Base-by-base conservation (phyloP, 192 early-diverging fungal genomes). In the Backusella sp. region DNA sequence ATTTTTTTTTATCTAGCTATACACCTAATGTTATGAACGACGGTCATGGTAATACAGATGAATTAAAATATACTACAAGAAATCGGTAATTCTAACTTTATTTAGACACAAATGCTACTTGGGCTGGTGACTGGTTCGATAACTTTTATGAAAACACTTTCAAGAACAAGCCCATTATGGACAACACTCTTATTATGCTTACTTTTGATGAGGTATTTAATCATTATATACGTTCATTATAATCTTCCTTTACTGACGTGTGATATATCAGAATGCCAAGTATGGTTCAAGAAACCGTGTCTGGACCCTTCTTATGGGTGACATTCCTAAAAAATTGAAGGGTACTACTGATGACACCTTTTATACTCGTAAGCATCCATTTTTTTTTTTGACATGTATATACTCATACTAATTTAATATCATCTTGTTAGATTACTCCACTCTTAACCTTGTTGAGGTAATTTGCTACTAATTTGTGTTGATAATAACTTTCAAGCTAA, bases 1-100 rank as follows among this genome's bases (percentile, higher is more conserved):
- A 62, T 11, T 0, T 56, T n/a, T 56, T 62, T 62, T 3, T 28
- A 46, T 36, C 1, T 44, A 71, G 70, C 36, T 77, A 77, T 46
- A 77, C 76, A 17, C 92, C 92, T 17, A 85, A 93, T 81, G 82
- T 91, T 68, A 76, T 76, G 26, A 86, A 90, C 70, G 83, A 90
- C 75, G 88, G 84, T 8, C 84, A 88, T 49, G 78, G 56, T 62
- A 62, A 62, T 62, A 30, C 23, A 62, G 1, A 28, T 28, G 9
- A 59, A 62, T 53, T 6, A 14, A 59, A 26, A 14, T 21, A 3
- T 28, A 12, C 0, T 59, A 59, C 23, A 59, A 59, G 3, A 26
- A 12, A 14, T 28, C 3, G 23, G n/a, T 28, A 3, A 62, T 4
- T 11, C 28, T 62, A 23, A 62, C 56, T 28, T 62, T 62, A 28